Evolutionary conservation across 148 eudicot species (phyloP), one percentile per base, ranked within the genome.

Genomic region (Vaccinium vitisidaea): DNA sequence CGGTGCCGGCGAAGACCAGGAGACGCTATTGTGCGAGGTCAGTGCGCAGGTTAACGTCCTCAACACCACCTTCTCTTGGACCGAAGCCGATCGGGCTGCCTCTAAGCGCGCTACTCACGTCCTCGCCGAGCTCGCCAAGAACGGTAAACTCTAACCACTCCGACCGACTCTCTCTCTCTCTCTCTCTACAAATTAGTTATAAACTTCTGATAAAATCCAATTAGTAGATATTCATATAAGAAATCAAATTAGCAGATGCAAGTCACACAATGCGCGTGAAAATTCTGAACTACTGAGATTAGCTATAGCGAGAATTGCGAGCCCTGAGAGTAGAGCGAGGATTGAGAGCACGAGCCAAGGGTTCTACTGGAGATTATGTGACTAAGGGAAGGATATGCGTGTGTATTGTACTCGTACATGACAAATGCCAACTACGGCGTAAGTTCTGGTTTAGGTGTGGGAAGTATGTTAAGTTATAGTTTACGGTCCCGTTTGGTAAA

Each of bases 41-140:
- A 1, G n/a, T 10, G 54, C 80, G 39, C 92, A 92, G 80, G 88
- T 92, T 19, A 81, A 74, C 11, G 58, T 89, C 8, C 86, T 92
- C 82, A 50, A 74, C 59, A 27, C 79, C 70, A 79, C 83, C 27
- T 89, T 83, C 87, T 92, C 92, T 0, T 90, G 90, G 89, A 71
- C n/a, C 15, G 92, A 88, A 77, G 14, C 90, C 67, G 88, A 88
- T 70, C 82, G 94, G 23, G 87, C 90, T 53, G 88, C 90, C 48
- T 89, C 92, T 65, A 92, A 88, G 75, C 86, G 90, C 15, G 91
- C 94, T 16, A 88, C 91, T 75, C 91, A 92, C 74, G 84, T 85
- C 63, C 91, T 92, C 50, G 85, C 92, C 32, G 92, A 91, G 83
- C 92, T 93, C 77, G 93, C 95, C 53, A 90, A 93, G 61, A 90